phyloP scores from a whole-genome alignment of 768 basidiomycete genomes.

The Serendipita sp. region DNA sequence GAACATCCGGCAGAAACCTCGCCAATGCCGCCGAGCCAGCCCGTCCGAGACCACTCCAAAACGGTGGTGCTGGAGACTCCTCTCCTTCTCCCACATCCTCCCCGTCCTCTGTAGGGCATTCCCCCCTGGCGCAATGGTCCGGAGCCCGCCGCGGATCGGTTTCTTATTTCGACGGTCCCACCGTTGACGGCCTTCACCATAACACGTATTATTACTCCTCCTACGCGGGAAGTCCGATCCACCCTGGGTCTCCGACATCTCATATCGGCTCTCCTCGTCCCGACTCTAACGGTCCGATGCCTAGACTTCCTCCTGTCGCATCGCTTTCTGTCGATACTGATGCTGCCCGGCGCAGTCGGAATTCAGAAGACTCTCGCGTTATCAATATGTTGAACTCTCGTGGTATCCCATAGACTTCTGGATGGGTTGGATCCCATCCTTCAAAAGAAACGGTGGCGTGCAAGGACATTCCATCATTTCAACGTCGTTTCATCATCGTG shows the following conservation, averaged over 20 bases:
- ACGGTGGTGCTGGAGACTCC: not conserved
- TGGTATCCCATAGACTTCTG: constrained; percentile 1
- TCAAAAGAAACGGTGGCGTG: not conserved
- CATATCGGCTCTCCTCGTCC: not conserved
- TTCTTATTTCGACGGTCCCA: not conserved
- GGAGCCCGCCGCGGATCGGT: not conserved
- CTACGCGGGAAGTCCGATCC: not conserved
- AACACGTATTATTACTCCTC: not conserved
- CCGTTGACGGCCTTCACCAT: not conserved
- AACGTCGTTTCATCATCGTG: not conserved
- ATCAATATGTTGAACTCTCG: constrained; percentile 3
- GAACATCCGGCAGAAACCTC: constrained; percentile 15
- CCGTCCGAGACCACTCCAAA: constrained; percentile 13
- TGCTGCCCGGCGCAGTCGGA: not conserved
- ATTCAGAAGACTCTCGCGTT: constrained; percentile 2
- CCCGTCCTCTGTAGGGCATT: constrained; percentile 12
- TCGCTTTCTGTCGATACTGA: not conserved
- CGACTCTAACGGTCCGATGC: not conserved
- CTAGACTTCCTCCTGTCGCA: not conserved
- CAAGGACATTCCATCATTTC: not conserved
- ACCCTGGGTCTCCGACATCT: not conserved
- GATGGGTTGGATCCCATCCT: not conserved
- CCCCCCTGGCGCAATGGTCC: constrained; percentile 1
- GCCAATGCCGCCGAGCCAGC: constrained; percentile 14
- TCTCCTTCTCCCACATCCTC: constrained; percentile 3